Base-by-base conservation (phyloP, 2,329 filamentous ascomycete species). In the Trichoderma endophyticum region DNA sequence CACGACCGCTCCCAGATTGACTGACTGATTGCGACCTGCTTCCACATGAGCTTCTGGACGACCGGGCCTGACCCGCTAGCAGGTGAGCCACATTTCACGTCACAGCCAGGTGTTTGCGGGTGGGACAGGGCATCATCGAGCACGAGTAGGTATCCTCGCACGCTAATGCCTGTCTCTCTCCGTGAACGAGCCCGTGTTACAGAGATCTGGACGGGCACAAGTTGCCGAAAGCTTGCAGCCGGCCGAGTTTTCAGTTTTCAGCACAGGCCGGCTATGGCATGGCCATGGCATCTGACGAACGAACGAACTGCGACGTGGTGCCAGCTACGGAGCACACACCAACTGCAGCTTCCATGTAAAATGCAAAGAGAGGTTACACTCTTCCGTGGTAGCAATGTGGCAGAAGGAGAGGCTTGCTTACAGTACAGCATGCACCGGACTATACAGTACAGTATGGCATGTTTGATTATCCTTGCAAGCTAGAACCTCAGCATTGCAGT, bases 21-120 rank as follows among this genome's bases (percentile, higher is more conserved):
- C 24, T 61, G 56, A 28, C 32, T 28, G 64, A 26, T 32, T 51
- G 64, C 48, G 30, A 24, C 64, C 57, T 65, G 43, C 43, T 51
- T 54, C 63, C 63, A 65, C 63, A 30, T 54, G 43, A 26, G 64
- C 54, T 68, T 68, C 65, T 68, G 65, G 54, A 60, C 36, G 65
- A 28, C 36, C 12, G 36, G 56, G 65, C 48, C 34, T 32, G 65
- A 51, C 65, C 65, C 65, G 65, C 65, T 54, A 24, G 48, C 26
- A 30, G 34, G 54, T 34, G 65, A 68, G 34, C 65, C 54, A 68
- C 65, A 67, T 59, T 68, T 59, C 65, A 68, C 65, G 65, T 60
- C 65, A 60, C 65, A 68, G 65, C 65, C 65, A 67, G 30, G 64
- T 36, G 36, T 51, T 54, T 54, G 62, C 43, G 21, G 48, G 62